Evolutionary conservation across 306 rosid species (phyloP).

Genomic region (Begonia masoniana): DNA sequence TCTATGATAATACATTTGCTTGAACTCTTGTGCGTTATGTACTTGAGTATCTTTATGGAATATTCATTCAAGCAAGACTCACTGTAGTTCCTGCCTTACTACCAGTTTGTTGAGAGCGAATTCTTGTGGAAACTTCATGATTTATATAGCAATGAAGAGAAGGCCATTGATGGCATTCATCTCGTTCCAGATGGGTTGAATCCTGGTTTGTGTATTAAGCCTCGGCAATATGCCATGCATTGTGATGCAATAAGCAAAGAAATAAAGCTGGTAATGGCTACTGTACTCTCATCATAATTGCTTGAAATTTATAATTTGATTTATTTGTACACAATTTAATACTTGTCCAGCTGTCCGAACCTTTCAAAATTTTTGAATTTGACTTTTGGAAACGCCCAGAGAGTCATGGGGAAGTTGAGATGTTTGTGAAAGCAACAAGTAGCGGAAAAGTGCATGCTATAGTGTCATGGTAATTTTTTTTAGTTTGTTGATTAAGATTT

Average conservation of each 20-base stretch:
- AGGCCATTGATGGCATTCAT: slow-evolving; percentile 45
- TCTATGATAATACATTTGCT: too few species aligned
- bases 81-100: not conserved
- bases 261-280: slow-evolving; percentile 47
- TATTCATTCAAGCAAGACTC: too few species aligned
- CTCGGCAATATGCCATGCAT: slow-evolving; percentile 70
- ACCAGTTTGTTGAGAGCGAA: slow-evolving; percentile 76
- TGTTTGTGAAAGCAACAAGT: slow-evolving; percentile 44
- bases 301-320: slow-evolving; percentile 12
- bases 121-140: slow-evolving; percentile 66
- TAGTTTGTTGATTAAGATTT: slow-evolving; percentile 5
- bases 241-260: slow-evolving; percentile 46
- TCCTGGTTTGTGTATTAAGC: slow-evolving; percentile 32
- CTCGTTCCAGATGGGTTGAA: slow-evolving; percentile 47
- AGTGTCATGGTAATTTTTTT: slow-evolving; percentile 61
- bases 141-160: slow-evolving; percentile 45
- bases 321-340: slow-evolving; percentile 34
- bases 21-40: too few species aligned
- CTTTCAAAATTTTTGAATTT: slow-evolving; percentile 96
- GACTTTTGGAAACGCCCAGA: slow-evolving; percentile 98
- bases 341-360: slow-evolving; percentile 88
- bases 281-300: slow-evolving; percentile 1
- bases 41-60: too few species aligned
- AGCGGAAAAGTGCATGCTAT: slow-evolving; percentile 73
- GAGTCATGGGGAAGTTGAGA: slow-evolving; percentile 48